Evolutionary conservation across 176 grass and related monocot species (phyloP).

Genomic region (Cymbopogon citratus): DNA sequence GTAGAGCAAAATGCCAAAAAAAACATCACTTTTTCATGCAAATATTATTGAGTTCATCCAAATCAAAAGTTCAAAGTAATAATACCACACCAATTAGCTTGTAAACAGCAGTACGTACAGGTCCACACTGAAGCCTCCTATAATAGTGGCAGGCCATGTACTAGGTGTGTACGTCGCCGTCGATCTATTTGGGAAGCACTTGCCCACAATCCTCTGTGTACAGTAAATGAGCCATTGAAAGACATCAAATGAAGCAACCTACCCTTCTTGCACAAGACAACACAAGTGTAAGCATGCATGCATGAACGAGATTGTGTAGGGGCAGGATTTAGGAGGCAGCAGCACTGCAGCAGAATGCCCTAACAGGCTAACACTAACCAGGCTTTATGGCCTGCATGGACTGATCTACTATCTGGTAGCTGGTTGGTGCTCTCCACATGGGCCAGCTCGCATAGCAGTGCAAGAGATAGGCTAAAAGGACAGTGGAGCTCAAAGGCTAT

Average conservation of each 20-base stretch:
- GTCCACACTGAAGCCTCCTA: conserved; percentile 21
- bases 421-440: conserved; percentile 62
- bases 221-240: conserved; percentile 53
- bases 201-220: conserved; percentile 17
- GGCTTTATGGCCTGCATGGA: conserved; percentile 52
- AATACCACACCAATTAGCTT: no score
- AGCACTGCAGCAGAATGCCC: conserved; percentile 19
- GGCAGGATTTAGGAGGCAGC: conserved; percentile 5
- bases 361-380: conserved; percentile 46
- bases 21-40: neutral
- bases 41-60: neutral
- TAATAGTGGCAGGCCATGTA: conserved; percentile 6
- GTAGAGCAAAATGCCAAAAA: conserved; percentile 46
- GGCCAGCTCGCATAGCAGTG: conserved; percentile 12
- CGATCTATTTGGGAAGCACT: conserved; percentile 26
- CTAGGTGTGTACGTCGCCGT: neutral
- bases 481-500: conserved; percentile 50
- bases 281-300: neutral
- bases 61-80: no score
- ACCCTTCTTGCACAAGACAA: conserved; percentile 22
- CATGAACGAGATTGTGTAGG: conserved; percentile 21
- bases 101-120: conserved; percentile 5
- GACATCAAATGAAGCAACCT: conserved; percentile 62
- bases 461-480: conserved; percentile 19
- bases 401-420: neutral